Evolutionary conservation across 2,329 filamentous ascomycete species (phyloP).

Genomic region (Neofusicoccum sp.): DNA sequence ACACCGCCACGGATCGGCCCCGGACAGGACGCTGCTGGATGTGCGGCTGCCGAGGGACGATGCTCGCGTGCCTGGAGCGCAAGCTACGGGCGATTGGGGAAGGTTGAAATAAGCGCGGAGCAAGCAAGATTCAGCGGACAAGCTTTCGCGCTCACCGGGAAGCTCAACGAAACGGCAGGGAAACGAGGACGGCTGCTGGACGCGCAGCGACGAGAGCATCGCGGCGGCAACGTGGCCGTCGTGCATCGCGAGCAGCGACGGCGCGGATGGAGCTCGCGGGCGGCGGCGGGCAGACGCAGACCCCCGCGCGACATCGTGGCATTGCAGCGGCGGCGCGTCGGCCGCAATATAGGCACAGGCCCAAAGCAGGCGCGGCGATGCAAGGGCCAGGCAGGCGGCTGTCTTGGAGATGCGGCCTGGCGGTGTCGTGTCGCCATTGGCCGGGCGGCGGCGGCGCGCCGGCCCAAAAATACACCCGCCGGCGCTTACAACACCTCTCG

Average conservation of each 20-base stretch:
- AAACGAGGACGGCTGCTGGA: neutral
- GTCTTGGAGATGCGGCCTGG: neutral
- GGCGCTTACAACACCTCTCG: constrained; percentile 13
- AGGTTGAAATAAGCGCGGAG: neutral
- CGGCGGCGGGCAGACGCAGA: too few species aligned
- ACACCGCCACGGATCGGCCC: neutral
- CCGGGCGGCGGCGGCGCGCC: neutral
- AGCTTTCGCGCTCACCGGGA: neutral
- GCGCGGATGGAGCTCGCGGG: too few species aligned
- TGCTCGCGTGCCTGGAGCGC: neutral
- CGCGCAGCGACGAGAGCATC: neutral
- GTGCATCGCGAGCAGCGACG: too few species aligned
- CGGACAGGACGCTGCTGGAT: neutral
- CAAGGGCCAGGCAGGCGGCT: constrained; percentile 3
- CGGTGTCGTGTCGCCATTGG: constrained; percentile 1
- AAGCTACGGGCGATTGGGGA: neutral
- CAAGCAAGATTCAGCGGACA: neutral
- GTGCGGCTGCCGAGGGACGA: neutral
- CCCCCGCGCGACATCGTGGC: constrained; percentile 4
- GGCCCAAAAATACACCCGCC: constrained; percentile 14
- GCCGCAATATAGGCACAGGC: constrained; percentile 7
- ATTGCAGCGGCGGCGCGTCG: neutral
- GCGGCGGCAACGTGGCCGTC: neutral
- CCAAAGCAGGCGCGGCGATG: constrained; percentile 2
- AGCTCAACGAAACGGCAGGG: neutral